Evolutionary conservation across 108 stramenopile genomes (phyloP), one percentile per base, ranked within the genome.

Genomic region (Fistulifera solaris): DNA sequence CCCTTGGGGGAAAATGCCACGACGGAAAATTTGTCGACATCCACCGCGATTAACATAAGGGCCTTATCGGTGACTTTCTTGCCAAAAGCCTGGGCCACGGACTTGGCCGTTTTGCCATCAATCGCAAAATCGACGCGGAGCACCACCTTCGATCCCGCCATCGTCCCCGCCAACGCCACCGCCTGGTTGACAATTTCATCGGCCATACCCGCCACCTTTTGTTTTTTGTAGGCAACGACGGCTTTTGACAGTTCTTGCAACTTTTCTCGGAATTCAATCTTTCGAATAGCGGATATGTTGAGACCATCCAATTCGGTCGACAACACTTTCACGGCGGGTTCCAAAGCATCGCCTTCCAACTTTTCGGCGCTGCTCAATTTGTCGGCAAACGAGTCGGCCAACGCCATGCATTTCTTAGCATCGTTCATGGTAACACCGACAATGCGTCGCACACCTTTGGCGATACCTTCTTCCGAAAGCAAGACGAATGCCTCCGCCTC

Each of bases 361-460:
- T 66, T 70, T 42, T 78, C 78, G 21, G 87, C 77, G 44, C 71
- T 83, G 8, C 75, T 65, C 16, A 72, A 70, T 61, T 85, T 87
- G 25, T 51, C 63, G 31, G 68, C 80, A 43, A 96, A 84, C 24
- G 65, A 85, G 12, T 73, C 64, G 40, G 93, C 96, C 28, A 61
- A 59, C 18, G 73, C 82, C 16, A 79, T 75, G 13, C 96, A 96
- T 47, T 71, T 63, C 45, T 75, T 72, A 8, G 97, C 97, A 59
- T 80, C 81, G 31, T 81, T 89, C 53, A 72, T 70, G 5, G 97
- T 99, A 15, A 96, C 89, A 40, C 75, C 94, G 6, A 89, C 72
- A 55, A 99, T 92, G 38, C 99, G 89, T 42, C 99, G 89, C 26
- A 99, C 88, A 16, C 99, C 99, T 81, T 99, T 99, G 40, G 97